These are phyloP conservation scores for Didymella pomorum DNA, from an alignment of 2,329 filamentous ascomycete species.

Conservation along the genomic window DNA sequence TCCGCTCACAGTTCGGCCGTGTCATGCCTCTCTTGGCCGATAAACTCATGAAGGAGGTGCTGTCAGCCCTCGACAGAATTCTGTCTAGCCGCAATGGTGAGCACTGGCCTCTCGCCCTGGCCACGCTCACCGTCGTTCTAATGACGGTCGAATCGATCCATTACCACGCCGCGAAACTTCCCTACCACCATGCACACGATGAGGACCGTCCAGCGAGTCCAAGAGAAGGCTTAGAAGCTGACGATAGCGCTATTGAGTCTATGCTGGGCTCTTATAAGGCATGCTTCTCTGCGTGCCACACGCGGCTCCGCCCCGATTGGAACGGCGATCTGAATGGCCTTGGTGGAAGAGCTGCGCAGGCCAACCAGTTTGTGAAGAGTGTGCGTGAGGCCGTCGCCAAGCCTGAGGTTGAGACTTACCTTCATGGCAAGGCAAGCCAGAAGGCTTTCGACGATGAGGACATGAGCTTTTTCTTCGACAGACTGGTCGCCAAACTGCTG, in stretches of 20 bases:
- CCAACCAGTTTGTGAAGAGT: conserved; percentile 42
- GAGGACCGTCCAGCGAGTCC: neutral
- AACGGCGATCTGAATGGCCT: conserved; percentile 31
- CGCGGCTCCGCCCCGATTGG: conserved; percentile 39
- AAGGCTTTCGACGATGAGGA: conserved; percentile 34
- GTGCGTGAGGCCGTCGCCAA: conserved; percentile 36
- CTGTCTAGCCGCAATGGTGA: conserved; percentile 39
- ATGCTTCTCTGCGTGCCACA: conserved; percentile 48
- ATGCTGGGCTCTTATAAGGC: conserved; percentile 45
- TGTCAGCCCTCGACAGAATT: conserved; percentile 43
- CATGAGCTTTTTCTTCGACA: conserved; percentile 51
- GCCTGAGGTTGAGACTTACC: conserved; percentile 32
- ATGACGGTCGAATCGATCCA: conserved; percentile 52
- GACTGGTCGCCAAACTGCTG: conserved; percentile 47
- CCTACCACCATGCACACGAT: conserved; percentile 42
- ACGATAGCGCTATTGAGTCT: conserved; percentile 39
- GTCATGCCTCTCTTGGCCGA: conserved; percentile 46
- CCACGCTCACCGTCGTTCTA: conserved; percentile 43
- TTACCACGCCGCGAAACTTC: conserved; percentile 48
- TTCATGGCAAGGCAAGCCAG: conserved; percentile 31
- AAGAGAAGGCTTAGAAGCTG: conserved; percentile 19
- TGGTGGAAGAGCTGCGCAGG: conserved; percentile 10
- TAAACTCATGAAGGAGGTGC: conserved; percentile 44
- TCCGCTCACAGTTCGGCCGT: conserved; percentile 50
- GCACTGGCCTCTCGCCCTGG: conserved; percentile 47